Conservation (phyloP, 2,329 filamentous ascomycete species). For the Malbranchea cinnamomea region DNA sequence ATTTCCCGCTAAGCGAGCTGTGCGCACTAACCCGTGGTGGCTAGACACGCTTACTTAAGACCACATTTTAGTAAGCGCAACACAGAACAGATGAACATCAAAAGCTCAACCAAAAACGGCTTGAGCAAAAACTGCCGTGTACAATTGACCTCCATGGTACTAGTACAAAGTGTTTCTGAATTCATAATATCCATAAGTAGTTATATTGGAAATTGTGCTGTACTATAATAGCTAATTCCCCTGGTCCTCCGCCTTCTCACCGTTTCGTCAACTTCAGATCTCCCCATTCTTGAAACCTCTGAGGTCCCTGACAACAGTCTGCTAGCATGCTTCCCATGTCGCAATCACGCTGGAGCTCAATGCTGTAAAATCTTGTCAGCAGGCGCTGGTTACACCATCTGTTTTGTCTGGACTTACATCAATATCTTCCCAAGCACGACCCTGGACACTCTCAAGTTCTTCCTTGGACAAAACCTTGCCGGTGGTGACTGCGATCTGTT, state of each 20-base stretch:
- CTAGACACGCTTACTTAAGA: slow-evolving; percentile 8
- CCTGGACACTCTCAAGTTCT: slow-evolving; percentile 68
- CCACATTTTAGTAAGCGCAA: not conserved
- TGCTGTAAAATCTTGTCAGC: slow-evolving; percentile 3
- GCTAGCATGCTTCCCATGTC: too few species aligned
- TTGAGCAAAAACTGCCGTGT: slow-evolving; percentile 1
- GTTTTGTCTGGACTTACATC: slow-evolving; percentile 9
- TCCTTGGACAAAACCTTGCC: slow-evolving; percentile 73
- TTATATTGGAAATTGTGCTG: too few species aligned
- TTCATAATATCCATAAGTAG: too few species aligned
- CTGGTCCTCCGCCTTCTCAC: too few species aligned
- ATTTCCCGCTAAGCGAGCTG: slow-evolving; percentile 30
- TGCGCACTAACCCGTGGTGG: slow-evolving; percentile 8
- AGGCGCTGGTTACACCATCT: not conserved
- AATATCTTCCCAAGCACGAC: slow-evolving; percentile 65
- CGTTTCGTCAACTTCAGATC: too few species aligned
- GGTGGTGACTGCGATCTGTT: slow-evolving; percentile 72
- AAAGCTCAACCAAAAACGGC: not conserved
- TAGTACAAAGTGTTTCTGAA: too few species aligned
- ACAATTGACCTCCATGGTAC: too few species aligned
- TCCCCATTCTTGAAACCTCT: too few species aligned
- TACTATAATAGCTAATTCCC: too few species aligned
- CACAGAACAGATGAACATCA: not conserved
- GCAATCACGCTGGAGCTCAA: too few species aligned
- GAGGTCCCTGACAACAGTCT: too few species aligned